Evolutionary conservation across 805 yeast genomes (phyloP).

Genomic region (Candida argentea): DNA sequence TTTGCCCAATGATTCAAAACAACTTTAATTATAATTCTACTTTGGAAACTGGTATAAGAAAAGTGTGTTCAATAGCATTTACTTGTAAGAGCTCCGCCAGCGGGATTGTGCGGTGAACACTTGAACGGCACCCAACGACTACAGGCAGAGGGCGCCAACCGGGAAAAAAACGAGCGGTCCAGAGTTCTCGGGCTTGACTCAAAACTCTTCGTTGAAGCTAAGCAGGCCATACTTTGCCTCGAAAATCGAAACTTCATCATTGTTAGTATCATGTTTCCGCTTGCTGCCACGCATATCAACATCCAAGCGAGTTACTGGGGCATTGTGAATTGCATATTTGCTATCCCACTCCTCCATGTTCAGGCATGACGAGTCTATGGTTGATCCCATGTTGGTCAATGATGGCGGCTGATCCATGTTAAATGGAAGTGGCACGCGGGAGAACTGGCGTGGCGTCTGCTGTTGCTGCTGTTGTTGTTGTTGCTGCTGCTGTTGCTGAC

Average conservation of each 20-base stretch:
- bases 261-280: slow-evolving; percentile 18
- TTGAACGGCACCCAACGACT: too few relatives aligned
- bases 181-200: slow-evolving; percentile 3
- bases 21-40: too few relatives aligned
- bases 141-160: too few relatives aligned
- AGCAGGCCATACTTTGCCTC: slow-evolving; percentile 34
- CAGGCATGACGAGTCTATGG: slow-evolving; percentile 27
- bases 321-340: slow-evolving; percentile 4
- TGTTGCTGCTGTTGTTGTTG: too few relatives aligned
- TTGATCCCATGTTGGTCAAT: slow-evolving; percentile 32
- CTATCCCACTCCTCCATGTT: slow-evolving; percentile 35
- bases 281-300: slow-evolving; percentile 7
- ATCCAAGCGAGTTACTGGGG: slow-evolving; percentile 3
- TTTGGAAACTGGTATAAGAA: too few relatives aligned
- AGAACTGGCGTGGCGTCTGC: slow-evolving; percentile 1
- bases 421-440: slow-evolving; percentile 32
- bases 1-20: too few relatives aligned
- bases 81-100: too few relatives aligned
- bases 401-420: slow-evolving; percentile 35
- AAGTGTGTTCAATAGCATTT: too few relatives aligned
- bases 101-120: too few relatives aligned
- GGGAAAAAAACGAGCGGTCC: slow-evolving; percentile 1
- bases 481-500: too few relatives aligned
- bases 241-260: slow-evolving; percentile 9
- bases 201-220: slow-evolving; percentile 41